These are phyloP conservation scores for Biscutella auriculata DNA, from an alignment of 441 rosid genomes.

Conservation along the genomic window DNA sequence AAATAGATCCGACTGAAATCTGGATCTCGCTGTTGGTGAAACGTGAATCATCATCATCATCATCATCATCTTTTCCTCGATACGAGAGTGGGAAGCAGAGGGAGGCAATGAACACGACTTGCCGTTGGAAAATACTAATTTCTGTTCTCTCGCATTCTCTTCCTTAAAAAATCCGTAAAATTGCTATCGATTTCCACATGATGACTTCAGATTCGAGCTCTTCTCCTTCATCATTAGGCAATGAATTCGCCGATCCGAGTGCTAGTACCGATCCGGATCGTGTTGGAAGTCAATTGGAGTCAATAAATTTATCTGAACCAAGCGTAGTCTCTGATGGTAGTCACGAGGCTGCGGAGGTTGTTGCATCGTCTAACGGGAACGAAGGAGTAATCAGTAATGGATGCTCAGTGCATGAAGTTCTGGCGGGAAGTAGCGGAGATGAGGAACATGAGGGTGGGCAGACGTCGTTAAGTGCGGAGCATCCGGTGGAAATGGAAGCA, in stretches of 20 bases:
- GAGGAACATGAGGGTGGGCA: conserved; percentile 17
- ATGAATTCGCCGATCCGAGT: conserved; percentile 24
- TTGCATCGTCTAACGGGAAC: conserved; percentile 23
- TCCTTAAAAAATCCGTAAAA: neutral
- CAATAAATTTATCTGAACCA: conserved; percentile 24
- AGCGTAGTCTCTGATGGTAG: conserved; percentile 20
- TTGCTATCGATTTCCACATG: neutral
- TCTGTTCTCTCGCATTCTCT: neutral
- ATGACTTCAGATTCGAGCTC: conserved; percentile 26
- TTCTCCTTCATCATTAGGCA: conserved; percentile 19
- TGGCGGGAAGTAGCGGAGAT: conserved; percentile 15
- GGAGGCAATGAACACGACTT: conserved; percentile 10
- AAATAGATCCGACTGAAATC: no score
- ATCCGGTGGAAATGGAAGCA: conserved; percentile 45
- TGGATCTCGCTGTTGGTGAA: no score
- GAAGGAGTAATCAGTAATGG: conserved; percentile 13
- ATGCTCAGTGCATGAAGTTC: neutral
- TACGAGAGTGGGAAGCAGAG: no score
- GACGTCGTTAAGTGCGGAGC: conserved; percentile 36
- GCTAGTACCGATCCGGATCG: conserved; percentile 28
- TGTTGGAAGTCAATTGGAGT: conserved; percentile 26
- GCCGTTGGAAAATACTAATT: neutral
- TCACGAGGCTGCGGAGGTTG: conserved; percentile 3
- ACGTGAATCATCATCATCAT: no score
- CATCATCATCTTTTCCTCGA: no score